Percentiles rank a stretch among this genome's conserved stretches.
Conservation (phyloP, 1,284 basidiomycete genomes). For the Hypsizygus ulmarius region DNA sequence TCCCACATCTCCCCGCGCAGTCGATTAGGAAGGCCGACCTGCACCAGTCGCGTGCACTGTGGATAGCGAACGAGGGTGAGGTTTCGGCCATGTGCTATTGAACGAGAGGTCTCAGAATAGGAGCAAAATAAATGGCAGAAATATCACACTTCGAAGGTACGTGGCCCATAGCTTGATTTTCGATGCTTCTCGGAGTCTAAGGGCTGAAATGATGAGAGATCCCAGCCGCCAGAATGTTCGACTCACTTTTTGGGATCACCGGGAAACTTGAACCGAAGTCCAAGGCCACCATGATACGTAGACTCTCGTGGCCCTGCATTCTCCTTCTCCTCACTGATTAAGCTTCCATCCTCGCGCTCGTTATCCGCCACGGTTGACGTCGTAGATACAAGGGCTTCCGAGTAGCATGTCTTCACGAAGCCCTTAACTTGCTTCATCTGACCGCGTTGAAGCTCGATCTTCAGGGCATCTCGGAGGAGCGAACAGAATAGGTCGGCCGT, state of each 20-base stretch:
- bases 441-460: slow-evolving; percentile 80
- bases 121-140: background rate
- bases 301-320: slow-evolving; percentile 44
- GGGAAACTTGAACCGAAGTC: slow-evolving; percentile 87
- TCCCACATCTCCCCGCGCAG: slow-evolving; percentile 99
- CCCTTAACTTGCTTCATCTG: slow-evolving; percentile 93
- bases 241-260: slow-evolving; percentile 89
- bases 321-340: slow-evolving; percentile 56
- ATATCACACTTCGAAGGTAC: slow-evolving; percentile 72
- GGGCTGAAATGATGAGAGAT: slow-evolving; percentile 10
- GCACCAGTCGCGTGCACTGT: slow-evolving; percentile 93
- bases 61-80: slow-evolving; percentile 94
- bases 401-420: slow-evolving; percentile 93
- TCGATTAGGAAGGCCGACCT: slow-evolving; percentile 94
- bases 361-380: slow-evolving; percentile 54
- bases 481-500: slow-evolving; percentile 95
- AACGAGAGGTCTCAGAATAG: slow-evolving; percentile 3
- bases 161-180: slow-evolving; percentile 97
- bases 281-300: slow-evolving; percentile 82
- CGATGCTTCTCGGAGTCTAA: slow-evolving; percentile 88
- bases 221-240: slow-evolving; percentile 1
- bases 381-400: slow-evolving; percentile 79
- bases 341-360: slow-evolving; percentile 64
- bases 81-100: slow-evolving; percentile 79
- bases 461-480: slow-evolving; percentile 86